phyloP scores from a whole-genome alignment of 169 alveolate genomes.

The Amoebophrya sp. region DNA sequence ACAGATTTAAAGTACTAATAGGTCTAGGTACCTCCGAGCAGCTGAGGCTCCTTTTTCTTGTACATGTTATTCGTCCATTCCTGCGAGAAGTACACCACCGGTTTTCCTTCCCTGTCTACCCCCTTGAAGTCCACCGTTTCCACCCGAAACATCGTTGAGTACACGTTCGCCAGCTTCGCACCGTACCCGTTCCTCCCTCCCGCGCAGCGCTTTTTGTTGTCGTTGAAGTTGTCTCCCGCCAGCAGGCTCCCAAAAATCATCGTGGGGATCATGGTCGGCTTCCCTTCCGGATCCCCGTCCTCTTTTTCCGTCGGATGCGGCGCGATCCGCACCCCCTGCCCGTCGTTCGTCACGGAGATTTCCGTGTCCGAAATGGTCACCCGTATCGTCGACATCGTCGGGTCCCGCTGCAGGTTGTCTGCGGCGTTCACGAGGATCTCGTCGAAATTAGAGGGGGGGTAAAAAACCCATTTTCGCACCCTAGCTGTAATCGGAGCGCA shows the following conservation, averaged over 20 bases:
- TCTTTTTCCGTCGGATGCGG: background rate
- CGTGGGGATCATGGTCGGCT: background rate
- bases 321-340: constrained; percentile 30
- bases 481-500: too few species aligned
- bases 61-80: constrained; percentile 34
- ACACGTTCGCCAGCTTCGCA: constrained; percentile 95
- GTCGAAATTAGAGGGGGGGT: constrained; percentile 28
- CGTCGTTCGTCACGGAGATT: constrained; percentile 7
- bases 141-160: constrained; percentile 69
- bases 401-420: constrained; percentile 46
- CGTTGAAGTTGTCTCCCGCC: constrained; percentile 96
- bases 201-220: constrained; percentile 86
- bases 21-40: too few species aligned
- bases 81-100: background rate
- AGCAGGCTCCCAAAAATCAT: constrained; percentile 85
- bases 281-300: background rate
- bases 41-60: constrained; percentile 17
- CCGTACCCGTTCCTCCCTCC: constrained; percentile 99
- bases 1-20: too few species aligned
- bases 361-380: constrained; percentile 46
- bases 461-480: background rate
- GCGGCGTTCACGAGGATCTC: constrained; percentile 98
- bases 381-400: constrained; percentile 57
- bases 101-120: background rate
- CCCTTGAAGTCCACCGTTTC: constrained; percentile 76